Evolutionary conservation across 1,284 basidiomycete species (phyloP).

Genomic region (Cryptococcus maquisensis): DNA sequence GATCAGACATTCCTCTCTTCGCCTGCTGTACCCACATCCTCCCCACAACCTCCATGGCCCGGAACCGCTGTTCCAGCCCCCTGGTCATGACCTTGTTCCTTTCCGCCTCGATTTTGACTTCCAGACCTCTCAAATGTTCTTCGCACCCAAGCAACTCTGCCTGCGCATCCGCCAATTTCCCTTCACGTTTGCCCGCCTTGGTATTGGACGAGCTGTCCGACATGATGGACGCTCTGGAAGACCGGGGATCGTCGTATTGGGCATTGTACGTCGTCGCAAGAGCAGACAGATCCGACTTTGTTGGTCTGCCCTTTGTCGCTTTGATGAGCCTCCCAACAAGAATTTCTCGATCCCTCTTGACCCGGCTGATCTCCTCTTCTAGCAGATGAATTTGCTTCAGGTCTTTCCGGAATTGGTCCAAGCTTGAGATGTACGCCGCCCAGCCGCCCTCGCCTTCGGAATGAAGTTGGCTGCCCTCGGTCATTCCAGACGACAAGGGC

Average conservation of each 20-base stretch:
- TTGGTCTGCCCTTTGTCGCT: slow-evolving; percentile 45
- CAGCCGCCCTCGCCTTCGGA: slow-evolving; percentile 36
- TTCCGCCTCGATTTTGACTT: slow-evolving; percentile 46
- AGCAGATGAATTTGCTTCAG: slow-evolving; percentile 48
- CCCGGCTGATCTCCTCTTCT: slow-evolving; percentile 47
- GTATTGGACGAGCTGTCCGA: slow-evolving; percentile 30
- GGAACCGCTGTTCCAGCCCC: slow-evolving; percentile 47
- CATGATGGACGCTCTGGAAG: slow-evolving; percentile 27
- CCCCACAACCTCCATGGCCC: slow-evolving; percentile 47
- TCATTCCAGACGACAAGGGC: slow-evolving; percentile 32
- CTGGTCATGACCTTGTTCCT: slow-evolving; percentile 48
- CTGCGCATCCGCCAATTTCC: slow-evolving; percentile 47
- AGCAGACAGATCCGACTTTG: slow-evolving; percentile 42
- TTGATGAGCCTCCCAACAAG: slow-evolving; percentile 48
- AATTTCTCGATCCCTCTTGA: slow-evolving; percentile 48
- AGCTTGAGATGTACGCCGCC: slow-evolving; percentile 41
- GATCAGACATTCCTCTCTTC: slow-evolving; percentile 42
- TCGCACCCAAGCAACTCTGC: slow-evolving; percentile 49
- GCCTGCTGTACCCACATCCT: slow-evolving; percentile 48
- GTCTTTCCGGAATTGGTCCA: slow-evolving; percentile 48
- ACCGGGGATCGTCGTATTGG: slow-evolving; percentile 4
- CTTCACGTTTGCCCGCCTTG: slow-evolving; percentile 41
- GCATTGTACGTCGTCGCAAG: slow-evolving; percentile 29
- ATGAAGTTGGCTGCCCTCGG: slow-evolving; percentile 14
- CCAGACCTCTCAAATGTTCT: slow-evolving; percentile 44